A percentile compares a stretch with the other conserved stretches of the same genome.
These are phyloP conservation scores for Asclepias syriaca DNA, from an alignment of 257 asterid genomes.

Conservation along the genomic window DNA sequence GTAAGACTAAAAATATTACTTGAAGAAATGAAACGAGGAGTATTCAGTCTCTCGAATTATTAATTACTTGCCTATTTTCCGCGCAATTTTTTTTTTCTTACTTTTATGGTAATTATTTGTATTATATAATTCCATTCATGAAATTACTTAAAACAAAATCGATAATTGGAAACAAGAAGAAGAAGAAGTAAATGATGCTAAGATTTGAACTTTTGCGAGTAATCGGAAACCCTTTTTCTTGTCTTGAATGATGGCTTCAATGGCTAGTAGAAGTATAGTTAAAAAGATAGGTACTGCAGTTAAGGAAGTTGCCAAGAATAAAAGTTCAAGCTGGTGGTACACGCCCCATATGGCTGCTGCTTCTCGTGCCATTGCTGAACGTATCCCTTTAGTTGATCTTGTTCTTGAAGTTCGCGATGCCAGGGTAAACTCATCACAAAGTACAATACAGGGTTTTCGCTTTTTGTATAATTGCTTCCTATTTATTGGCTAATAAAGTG, in stretches of 20 bases:
- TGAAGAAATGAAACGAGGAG: not conserved
- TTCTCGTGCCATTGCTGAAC: constrained; percentile 60
- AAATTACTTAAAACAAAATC: not conserved
- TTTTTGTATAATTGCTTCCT: not conserved
- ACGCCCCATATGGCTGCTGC: constrained; percentile 93
- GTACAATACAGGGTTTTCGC: not conserved
- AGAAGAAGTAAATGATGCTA: no score
- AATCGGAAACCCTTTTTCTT: not conserved
- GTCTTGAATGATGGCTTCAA: constrained; percentile 30
- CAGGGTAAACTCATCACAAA: constrained; percentile 33
- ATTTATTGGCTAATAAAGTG: not conserved
- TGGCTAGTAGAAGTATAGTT: constrained; percentile 29
- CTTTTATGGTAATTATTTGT: no score
- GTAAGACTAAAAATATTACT: not conserved
- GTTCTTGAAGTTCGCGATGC: constrained; percentile 84
- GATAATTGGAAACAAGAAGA: no score
- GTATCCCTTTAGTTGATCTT: constrained; percentile 67
- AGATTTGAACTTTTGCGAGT: not conserved
- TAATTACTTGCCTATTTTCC: not conserved
- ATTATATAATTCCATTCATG: no score
- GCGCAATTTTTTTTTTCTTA: no score
- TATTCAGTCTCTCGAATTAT: not conserved
- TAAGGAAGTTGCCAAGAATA: constrained; percentile 46
- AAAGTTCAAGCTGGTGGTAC: constrained; percentile 85
- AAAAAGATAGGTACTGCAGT: constrained; percentile 56